Conservation (phyloP, 768 basidiomycete genomes). For the Floccularia luteovirens region DNA sequence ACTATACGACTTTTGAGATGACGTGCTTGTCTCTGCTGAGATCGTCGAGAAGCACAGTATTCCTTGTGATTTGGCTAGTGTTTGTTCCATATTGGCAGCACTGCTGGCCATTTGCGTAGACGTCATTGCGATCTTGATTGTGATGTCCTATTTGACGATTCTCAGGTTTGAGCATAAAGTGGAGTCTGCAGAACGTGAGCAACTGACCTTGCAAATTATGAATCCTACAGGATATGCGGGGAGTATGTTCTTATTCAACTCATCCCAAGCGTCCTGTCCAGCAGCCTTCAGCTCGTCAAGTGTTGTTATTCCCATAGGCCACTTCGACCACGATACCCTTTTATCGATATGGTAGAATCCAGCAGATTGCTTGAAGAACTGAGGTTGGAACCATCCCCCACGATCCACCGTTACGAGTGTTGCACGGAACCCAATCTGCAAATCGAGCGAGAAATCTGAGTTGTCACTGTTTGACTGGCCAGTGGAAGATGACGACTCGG, state of each 20-base stretch:
- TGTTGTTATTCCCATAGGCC: conserved; percentile 6
- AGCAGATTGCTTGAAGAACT: background rate
- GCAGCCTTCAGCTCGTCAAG: conserved; percentile 3
- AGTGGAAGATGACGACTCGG: background rate
- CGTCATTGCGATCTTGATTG: conserved; percentile 1
- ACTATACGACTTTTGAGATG: background rate
- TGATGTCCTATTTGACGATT: conserved; percentile 1
- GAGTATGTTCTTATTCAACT: conserved; percentile 6
- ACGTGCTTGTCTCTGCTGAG: conserved; percentile 4
- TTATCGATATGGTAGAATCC: background rate
- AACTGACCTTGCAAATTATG: conserved; percentile 9
- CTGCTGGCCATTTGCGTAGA: background rate
- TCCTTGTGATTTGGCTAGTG: background rate
- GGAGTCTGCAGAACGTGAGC: too few species aligned
- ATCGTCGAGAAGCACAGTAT: conserved; percentile 4
- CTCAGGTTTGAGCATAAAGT: background rate
- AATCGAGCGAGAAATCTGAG: background rate
- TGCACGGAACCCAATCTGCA: background rate
- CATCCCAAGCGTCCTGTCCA: conserved; percentile 1
- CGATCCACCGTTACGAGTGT: background rate
- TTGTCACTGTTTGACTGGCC: background rate
- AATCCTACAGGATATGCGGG: conserved; percentile 9
- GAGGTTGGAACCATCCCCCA: background rate
- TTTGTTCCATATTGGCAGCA: background rate
- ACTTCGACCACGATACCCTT: conserved; percentile 7